These are phyloP conservation scores for Didymella exigua DNA, from an alignment of 2,329 filamentous ascomycete genomes.

Conservation along the genomic window DNA sequence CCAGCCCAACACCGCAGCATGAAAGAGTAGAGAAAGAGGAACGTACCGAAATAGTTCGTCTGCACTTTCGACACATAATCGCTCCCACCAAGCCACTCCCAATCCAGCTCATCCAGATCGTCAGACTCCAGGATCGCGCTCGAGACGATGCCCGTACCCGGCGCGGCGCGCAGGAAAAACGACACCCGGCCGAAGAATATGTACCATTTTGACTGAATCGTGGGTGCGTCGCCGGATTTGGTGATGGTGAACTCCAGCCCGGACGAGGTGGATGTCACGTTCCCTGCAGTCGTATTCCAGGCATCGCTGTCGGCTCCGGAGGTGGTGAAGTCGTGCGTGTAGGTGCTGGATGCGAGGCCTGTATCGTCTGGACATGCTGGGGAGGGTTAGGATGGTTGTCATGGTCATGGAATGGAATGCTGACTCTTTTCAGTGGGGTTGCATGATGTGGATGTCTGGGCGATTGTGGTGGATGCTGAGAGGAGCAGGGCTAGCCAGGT, in stretches of 20 bases:
- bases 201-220: slow-evolving; percentile 77
- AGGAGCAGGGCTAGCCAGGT: slow-evolving; percentile 8
- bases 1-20: no score
- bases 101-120: slow-evolving; percentile 84
- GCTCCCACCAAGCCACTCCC: slow-evolving; percentile 75
- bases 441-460: slow-evolving; percentile 51
- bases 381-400: not conserved
- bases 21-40: not conserved
- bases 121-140: slow-evolving; percentile 81
- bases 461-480: slow-evolving; percentile 23
- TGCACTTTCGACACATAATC: slow-evolving; percentile 58
- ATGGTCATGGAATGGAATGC: not conserved
- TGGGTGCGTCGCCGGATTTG: slow-evolving; percentile 58
- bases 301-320: slow-evolving; percentile 30
- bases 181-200: slow-evolving; percentile 83
- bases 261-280: slow-evolving; percentile 48
- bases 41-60: slow-evolving; percentile 66
- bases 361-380: slow-evolving; percentile 47
- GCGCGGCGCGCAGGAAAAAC: slow-evolving; percentile 73
- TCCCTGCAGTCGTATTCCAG: slow-evolving; percentile 38
- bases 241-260: slow-evolving; percentile 56
- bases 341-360: slow-evolving; percentile 43
- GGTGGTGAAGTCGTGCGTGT: slow-evolving; percentile 49
- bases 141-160: slow-evolving; percentile 75
- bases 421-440: slow-evolving; percentile 45